Conservation (phyloP, 2,329 filamentous ascomycete species). For the Diaporthe sp. region DNA sequence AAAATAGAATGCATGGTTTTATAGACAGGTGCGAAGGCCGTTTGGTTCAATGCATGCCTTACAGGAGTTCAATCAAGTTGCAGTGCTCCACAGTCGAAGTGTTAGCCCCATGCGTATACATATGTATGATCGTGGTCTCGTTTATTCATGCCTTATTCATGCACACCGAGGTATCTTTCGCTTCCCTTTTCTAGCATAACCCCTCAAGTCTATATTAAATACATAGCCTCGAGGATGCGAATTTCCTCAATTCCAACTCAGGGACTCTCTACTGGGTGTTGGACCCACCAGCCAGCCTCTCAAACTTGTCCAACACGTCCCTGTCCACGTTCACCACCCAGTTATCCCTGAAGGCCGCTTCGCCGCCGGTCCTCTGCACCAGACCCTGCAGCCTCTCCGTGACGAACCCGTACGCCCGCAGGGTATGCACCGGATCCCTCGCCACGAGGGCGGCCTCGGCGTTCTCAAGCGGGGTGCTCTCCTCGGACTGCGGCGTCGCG, state of each 20-base stretch:
- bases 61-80: background rate
- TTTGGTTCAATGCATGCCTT: background rate
- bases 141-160: slow-evolving; percentile 21
- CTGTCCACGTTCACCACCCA: slow-evolving; percentile 81
- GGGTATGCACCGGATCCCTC: slow-evolving; percentile 74
- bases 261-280: background rate
- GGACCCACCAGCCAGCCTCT: slow-evolving; percentile 45
- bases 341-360: slow-evolving; percentile 72
- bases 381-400: slow-evolving; percentile 68
- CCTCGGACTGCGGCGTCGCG: slow-evolving; percentile 54
- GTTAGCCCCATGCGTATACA: background rate
- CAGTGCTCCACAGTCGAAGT: background rate
- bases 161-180: slow-evolving; percentile 27
- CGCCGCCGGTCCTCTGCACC: slow-evolving; percentile 71
- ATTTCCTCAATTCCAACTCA: background rate
- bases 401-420: slow-evolving; percentile 74
- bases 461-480: slow-evolving; percentile 65
- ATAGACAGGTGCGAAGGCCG: background rate
- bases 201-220: background rate
- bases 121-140: slow-evolving; percentile 15
- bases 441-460: slow-evolving; percentile 63
- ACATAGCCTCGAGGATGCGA: background rate
- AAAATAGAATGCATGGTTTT: background rate
- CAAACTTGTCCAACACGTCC: slow-evolving; percentile 76
- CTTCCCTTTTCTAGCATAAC: slow-evolving; percentile 10